Evolutionary conservation across 345 rosid species (phyloP).

Genomic region (Pistacia atlantica): DNA sequence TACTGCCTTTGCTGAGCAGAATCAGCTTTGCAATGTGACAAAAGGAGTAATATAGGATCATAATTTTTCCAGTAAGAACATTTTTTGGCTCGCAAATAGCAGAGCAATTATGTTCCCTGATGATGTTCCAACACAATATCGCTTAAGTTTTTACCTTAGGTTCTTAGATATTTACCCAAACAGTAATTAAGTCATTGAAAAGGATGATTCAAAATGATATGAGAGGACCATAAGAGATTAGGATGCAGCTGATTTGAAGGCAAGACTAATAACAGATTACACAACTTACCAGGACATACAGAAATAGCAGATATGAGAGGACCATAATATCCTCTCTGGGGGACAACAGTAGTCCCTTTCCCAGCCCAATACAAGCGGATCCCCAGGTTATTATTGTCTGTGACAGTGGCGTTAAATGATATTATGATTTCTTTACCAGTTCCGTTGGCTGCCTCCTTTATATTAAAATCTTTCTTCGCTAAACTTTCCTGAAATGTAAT

Average conservation of each 20-base stretch:
- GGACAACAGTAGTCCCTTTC: conserved; percentile 48
- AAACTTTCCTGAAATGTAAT: conserved; percentile 30
- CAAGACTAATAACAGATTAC: background rate
- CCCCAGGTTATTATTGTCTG: conserved; percentile 22
- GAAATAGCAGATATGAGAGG: conserved; percentile 52
- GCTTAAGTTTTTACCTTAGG: too few relatives aligned
- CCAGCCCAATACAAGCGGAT: conserved; percentile 52
- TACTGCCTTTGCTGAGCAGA: too few relatives aligned
- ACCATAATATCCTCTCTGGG: conserved; percentile 35
- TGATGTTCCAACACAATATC: too few relatives aligned
- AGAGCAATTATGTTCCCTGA: too few relatives aligned
- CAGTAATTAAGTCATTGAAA: too few relatives aligned
- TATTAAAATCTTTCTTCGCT: conserved; percentile 32
- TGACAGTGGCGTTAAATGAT: conserved; percentile 28
- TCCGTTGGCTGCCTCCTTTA: conserved; percentile 32
- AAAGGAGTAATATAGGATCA: too few relatives aligned
- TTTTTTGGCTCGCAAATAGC: too few relatives aligned
- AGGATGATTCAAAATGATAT: too few relatives aligned
- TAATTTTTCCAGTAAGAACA: too few relatives aligned
- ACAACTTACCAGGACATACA: conserved; percentile 35
- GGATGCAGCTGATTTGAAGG: background rate
- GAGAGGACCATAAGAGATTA: too few relatives aligned
- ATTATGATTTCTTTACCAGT: conserved; percentile 27
- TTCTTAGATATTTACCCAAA: too few relatives aligned
- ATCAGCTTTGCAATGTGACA: too few relatives aligned